Evolutionary conservation across 805 yeast species (phyloP).

Genomic region (Suhomyces xylopsoci): DNA sequence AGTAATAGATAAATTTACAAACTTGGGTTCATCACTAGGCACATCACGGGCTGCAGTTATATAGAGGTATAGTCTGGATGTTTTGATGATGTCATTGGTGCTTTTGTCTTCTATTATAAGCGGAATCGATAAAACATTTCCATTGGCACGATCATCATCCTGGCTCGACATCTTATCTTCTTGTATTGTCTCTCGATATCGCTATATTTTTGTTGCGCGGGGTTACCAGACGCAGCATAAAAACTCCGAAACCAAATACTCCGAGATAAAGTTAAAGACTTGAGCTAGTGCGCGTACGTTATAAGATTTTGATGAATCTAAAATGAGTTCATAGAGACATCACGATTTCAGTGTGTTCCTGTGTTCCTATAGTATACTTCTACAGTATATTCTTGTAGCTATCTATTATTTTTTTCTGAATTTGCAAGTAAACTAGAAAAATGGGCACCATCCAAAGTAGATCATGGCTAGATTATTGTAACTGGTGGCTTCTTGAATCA

Average conservation of each 20-base stretch:
- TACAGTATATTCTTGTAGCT: too few species aligned
- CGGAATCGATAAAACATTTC: slow-evolving; percentile 11
- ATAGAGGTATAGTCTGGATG: slow-evolving; percentile 16
- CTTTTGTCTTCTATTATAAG: slow-evolving; percentile 17
- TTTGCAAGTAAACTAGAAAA: slow-evolving; percentile 34
- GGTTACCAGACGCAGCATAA: neutral
- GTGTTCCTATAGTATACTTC: too few species aligned
- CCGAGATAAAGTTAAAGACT: neutral
- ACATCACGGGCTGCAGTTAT: slow-evolving; percentile 6
- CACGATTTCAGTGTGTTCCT: too few species aligned
- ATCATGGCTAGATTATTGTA: slow-evolving; percentile 65
- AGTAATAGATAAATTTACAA: slow-evolving; percentile 12
- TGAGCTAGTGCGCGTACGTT: neutral
- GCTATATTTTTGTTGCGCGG: neutral
- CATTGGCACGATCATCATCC: neutral
- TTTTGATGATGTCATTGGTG: slow-evolving; percentile 11
- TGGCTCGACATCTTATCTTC: neutral
- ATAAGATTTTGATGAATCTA: too few species aligned
- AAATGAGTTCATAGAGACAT: too few species aligned
- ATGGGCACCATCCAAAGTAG: slow-evolving; percentile 85
- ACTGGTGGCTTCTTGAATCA: slow-evolving; percentile 74
- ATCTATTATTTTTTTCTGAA: neutral
- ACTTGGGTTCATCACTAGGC: slow-evolving; percentile 7
- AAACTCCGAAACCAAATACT: neutral
- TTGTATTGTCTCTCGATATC: neutral